Base-by-base conservation (phyloP, 78 protist genomes). In the Chrysochromulina tobinii region DNA sequence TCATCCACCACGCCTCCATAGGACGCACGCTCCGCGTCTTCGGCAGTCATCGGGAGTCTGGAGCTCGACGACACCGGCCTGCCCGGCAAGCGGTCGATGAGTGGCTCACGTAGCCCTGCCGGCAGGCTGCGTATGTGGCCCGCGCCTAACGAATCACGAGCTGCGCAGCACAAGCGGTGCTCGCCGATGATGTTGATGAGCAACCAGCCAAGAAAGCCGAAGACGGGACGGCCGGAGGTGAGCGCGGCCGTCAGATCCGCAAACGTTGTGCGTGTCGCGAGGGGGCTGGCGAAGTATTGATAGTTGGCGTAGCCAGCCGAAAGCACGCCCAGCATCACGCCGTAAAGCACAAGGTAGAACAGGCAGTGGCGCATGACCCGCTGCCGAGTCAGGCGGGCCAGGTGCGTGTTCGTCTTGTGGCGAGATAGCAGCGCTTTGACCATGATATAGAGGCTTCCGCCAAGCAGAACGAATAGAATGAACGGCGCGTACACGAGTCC, bases 171-270 rank as follows among this genome's bases (percentile, higher is more conserved):
- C 38, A 38, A 38, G 38, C 38, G 38, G 38, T 38, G 38, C 38
- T 38, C 38, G 38, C 38, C 38, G 38, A 38, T 38, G 38, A 38
- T 7, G 61, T 79, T 79, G 87, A 79, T 79, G 23, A 3, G 4
- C 27, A 54, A 50, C 87, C 87, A 79, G 25, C 87, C 87, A 1
- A 79, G 18, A 48, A 50, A 79, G 58, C 53, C 59, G 61, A 79
- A 54, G 48, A 17, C 87, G 64, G 87, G 87, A 1, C 87, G 87
- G 87, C 87, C 87, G 61, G 87, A 59, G 48, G 87, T 79, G 21
- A 79, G 87, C 27, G 87, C 87, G 38, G 64, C 87, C 25, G 23
- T n/a, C 11, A 9, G 21, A 18, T 54, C 64, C 50, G 21, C 58
- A n/a, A 50, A 38, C 58, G 50, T 1, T 5, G 25, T 3, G 72